Evolutionary conservation across 129 eudicot genomes (phyloP).

Genomic region (Flaveria sonorensis): DNA sequence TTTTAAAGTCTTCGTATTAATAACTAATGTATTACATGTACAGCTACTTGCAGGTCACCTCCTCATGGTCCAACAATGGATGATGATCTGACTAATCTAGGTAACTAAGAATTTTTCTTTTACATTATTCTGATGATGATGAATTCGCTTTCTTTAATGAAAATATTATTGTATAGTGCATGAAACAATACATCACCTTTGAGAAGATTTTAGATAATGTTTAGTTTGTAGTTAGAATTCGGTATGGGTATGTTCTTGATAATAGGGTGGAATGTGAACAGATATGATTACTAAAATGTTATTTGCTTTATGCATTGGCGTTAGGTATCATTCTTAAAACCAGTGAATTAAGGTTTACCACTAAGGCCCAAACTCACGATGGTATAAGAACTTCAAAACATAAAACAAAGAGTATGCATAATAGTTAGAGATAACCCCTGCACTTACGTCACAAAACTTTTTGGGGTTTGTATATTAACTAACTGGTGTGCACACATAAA

Average conservation of each 20-base stretch:
- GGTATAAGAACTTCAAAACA: no score
- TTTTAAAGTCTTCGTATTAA: not conserved
- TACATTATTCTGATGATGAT: not conserved
- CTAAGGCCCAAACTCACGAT: no score
- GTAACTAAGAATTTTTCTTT: slow-evolving; percentile 29
- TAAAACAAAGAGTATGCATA: no score
- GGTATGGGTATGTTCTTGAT: not conserved
- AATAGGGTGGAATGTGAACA: not conserved
- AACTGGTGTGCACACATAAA: no score
- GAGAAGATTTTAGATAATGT: not conserved
- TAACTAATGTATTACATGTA: slow-evolving; percentile 5
- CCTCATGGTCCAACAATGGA: slow-evolving; percentile 40
- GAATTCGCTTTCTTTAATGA: not conserved
- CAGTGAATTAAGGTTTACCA: not conserved
- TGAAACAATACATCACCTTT: slow-evolving; percentile 4
- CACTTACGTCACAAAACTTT: no score
- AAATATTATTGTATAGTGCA: not conserved
- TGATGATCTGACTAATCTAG: slow-evolving; percentile 41
- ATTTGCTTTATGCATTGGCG: not conserved
- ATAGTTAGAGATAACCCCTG: no score
- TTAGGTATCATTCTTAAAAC: not conserved
- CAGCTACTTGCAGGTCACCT: slow-evolving; percentile 53
- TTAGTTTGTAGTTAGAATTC: not conserved
- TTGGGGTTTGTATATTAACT: no score
- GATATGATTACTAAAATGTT: not conserved